Conservation (phyloP, 148 eudicot species). For the Rhododendron mucronatum region DNA sequence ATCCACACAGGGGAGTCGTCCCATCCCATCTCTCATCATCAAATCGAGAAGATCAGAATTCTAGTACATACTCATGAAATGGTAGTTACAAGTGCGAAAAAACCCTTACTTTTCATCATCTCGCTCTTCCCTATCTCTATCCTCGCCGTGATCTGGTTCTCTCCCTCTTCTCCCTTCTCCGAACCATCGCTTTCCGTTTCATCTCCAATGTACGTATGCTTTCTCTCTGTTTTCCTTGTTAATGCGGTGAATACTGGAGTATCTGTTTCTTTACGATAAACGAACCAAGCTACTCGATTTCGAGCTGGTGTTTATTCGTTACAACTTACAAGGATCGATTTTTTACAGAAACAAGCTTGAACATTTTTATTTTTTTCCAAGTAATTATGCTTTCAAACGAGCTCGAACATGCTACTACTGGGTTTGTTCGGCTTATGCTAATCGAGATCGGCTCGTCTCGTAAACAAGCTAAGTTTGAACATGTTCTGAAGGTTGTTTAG, state of each 20-base stretch:
- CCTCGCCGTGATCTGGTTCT: slow-evolving; percentile 38
- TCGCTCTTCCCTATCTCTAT: slow-evolving; percentile 32
- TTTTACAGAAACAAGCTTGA: neutral
- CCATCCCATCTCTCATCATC: neutral
- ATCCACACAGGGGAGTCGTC: neutral
- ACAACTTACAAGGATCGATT: neutral
- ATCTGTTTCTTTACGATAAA: too few species aligned
- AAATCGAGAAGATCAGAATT: neutral
- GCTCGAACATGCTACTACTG: neutral
- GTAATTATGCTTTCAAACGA: neutral
- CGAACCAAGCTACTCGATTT: neutral
- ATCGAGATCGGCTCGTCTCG: neutral
- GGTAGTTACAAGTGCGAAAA: slow-evolving; percentile 16
- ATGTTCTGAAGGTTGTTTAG: neutral
- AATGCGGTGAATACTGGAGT: neutral
- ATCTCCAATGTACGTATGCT: slow-evolving; percentile 16
- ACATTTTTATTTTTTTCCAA: neutral
- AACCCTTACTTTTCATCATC: slow-evolving; percentile 18
- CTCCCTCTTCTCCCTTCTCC: slow-evolving; percentile 57
- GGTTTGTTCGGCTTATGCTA: neutral
- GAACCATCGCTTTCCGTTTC: slow-evolving; percentile 27
- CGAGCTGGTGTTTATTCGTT: neutral
- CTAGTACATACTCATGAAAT: neutral
- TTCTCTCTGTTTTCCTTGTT: neutral
- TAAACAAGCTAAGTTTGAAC: neutral